Evolutionary conservation across 257 asterid genomes (phyloP), one percentile per base, ranked within the genome.

Genomic region (Thymus mandschuricus): DNA sequence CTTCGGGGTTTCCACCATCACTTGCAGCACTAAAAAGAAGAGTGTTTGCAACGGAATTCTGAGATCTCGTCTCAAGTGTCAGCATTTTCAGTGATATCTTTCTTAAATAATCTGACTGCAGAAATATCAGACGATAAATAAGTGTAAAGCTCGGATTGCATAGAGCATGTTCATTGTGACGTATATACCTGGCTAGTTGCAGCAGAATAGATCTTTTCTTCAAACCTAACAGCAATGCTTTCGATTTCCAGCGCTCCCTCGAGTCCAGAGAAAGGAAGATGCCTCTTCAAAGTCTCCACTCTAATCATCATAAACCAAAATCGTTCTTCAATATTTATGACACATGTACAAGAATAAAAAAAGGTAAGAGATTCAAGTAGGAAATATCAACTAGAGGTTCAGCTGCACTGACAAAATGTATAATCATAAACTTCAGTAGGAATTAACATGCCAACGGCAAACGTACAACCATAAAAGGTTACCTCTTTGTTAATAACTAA

Each of bases 41-140:
- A 74, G 90, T 49, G 76, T 78, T 86, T 31, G 78, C 73, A 80
- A 76, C 51, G 55, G 88, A 87, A 56, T 78, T 79, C 75, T 81
- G 92, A 29, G 91, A 85, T 80, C 86, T 86, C 28, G 87, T 82
- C 84, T 88, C 96, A 89, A 89, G 82, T 2, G 95, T 72, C 58
- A 86, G 80, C 95, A 91, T 81, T 86, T 89, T 91, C 85, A 91
- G 60, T 55, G 96, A 89, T 80, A 91, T 91, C 82, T 88, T 89
- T 76, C 96, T 87, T 67, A 91, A 64, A 72, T 94, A 91, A 85
- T 94, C 97, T 3, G 85, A 72, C 96, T 91, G 97, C 64, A 58
- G 5, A 57, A 58, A 12, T 56, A 30, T 58, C 56, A 52, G 38
- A 62, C 44, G 62, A 31, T 9, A 38, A 29, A 60, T 6, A 68